Percentiles rank a stretch among this genome's conserved stretches.
These are phyloP conservation scores for Zea luxurians DNA, from an alignment of 176 grass and related monocot genomes.

Conservation along the genomic window DNA sequence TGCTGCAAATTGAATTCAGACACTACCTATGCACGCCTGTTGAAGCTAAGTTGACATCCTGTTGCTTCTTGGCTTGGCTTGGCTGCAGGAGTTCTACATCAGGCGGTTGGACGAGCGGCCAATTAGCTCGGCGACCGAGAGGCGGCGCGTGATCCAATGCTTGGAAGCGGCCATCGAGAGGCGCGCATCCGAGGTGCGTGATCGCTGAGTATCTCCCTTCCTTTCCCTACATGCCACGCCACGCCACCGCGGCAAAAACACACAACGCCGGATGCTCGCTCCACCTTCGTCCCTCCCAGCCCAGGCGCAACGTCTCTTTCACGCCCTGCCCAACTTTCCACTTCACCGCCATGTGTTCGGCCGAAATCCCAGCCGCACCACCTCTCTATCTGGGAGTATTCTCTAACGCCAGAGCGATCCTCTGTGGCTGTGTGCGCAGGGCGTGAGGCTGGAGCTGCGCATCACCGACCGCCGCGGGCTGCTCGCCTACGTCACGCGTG, in stretches of 20 bases:
- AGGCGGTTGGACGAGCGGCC: conserved; percentile 63
- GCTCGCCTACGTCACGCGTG: conserved; percentile 84
- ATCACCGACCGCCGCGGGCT: conserved; percentile 65
- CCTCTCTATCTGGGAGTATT: background rate
- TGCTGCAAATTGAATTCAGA: background rate
- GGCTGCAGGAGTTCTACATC: conserved; percentile 72
- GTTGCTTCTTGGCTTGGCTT: conserved; percentile 32
- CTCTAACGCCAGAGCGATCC: conserved; percentile 18
- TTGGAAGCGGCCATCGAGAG: conserved; percentile 82
- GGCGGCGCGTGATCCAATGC: conserved; percentile 73
- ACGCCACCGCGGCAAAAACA: conserved; percentile 36
- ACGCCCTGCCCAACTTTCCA: conserved; percentile 34
- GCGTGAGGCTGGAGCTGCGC: conserved; percentile 75
- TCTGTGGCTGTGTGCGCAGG: conserved; percentile 38
- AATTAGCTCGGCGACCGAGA: conserved; percentile 76
- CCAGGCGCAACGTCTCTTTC: conserved; percentile 25
- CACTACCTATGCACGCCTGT: background rate
- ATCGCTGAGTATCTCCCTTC: conserved; percentile 39
- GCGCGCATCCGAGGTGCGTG: conserved; percentile 79
- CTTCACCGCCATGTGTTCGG: conserved; percentile 37
- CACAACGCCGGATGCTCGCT: background rate
- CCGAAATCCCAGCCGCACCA: background rate
- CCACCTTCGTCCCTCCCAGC: background rate
- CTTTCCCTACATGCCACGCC: conserved; percentile 41
- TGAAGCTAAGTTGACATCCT: background rate